Conservation (phyloP, 768 basidiomycete species). For the Boletus vinaceobasis region DNA sequence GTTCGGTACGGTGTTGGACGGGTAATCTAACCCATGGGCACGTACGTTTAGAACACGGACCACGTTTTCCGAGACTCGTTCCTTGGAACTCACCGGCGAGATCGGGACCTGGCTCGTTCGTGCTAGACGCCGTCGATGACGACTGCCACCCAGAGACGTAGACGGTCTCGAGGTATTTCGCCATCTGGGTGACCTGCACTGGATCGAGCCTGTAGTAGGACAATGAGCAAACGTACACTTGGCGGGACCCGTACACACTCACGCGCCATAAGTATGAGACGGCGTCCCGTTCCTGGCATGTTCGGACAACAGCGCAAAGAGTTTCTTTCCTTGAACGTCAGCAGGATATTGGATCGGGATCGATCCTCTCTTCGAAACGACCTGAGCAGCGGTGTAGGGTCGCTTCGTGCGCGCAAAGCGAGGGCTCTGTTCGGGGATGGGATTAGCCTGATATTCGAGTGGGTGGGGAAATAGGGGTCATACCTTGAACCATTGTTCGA, state of each 20-base stretch:
- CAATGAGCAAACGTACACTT: not conserved
- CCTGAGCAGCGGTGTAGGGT: constrained; percentile 90
- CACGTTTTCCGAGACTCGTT: not conserved
- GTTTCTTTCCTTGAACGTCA: constrained; percentile 80
- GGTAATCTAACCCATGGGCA: constrained; percentile 64
- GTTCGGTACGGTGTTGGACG: constrained; percentile 97
- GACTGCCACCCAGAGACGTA: constrained; percentile 98
- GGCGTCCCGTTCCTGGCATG: constrained; percentile 77
- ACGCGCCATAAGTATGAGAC: constrained; percentile 98
- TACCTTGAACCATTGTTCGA: constrained; percentile 94
- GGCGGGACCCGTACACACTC: constrained; percentile 32
- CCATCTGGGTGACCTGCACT: constrained; percentile 98
- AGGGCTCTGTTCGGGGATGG: constrained; percentile 52
- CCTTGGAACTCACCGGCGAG: constrained; percentile 67
- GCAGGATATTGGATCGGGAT: constrained; percentile 85
- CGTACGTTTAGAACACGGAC: not conserved
- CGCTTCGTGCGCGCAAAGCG: constrained; percentile 86
- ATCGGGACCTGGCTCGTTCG: constrained; percentile 97
- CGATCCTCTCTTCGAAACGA: constrained; percentile 91
- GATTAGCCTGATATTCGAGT: not conserved
- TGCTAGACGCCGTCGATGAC: constrained; percentile 88
- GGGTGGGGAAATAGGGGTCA: constrained; percentile 19
- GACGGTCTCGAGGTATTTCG: constrained; percentile 95
- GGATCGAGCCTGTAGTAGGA: constrained; percentile 81
- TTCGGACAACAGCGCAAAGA: constrained; percentile 68